Conservation (phyloP, 139 green algal species). For the Asterochloris sp. region DNA sequence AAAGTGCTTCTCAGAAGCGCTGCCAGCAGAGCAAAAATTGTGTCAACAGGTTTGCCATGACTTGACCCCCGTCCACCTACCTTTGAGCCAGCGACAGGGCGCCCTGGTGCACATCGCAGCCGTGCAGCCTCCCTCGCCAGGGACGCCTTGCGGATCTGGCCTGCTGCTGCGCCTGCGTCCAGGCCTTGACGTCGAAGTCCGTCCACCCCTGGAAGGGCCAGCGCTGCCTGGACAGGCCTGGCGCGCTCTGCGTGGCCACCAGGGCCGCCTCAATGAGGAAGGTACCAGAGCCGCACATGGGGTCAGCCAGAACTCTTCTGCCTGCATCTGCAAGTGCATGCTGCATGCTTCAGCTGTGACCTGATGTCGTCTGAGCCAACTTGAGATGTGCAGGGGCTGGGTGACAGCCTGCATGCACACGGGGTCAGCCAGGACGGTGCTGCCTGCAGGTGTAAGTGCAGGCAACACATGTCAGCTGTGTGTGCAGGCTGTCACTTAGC, state of each 20-base stretch:
- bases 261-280: slow-evolving; percentile 87
- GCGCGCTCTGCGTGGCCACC: slow-evolving; percentile 69
- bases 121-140: slow-evolving; percentile 37
- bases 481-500: no score
- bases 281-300: slow-evolving; percentile 91
- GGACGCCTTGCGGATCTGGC: slow-evolving; percentile 3
- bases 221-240: slow-evolving; percentile 56
- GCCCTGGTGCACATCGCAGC: slow-evolving; percentile 63
- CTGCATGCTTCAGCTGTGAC: slow-evolving; percentile 2
- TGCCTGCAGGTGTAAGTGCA: background rate
- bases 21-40: no score
- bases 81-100: slow-evolving; percentile 49
- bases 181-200: slow-evolving; percentile 48
- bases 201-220: slow-evolving; percentile 74
- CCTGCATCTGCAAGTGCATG: slow-evolving; percentile 4
- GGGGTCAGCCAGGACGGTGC: background rate
- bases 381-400: background rate
- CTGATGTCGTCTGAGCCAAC: background rate
- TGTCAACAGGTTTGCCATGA: no score
- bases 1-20: no score
- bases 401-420: background rate
- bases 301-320: slow-evolving; percentile 64
- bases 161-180: slow-evolving; percentile 23
- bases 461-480: background rate
- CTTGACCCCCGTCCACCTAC: background rate